These are phyloP conservation scores for Avena atlantica DNA, from an alignment of 176 grass and related monocot genomes.

Conservation along the genomic window DNA sequence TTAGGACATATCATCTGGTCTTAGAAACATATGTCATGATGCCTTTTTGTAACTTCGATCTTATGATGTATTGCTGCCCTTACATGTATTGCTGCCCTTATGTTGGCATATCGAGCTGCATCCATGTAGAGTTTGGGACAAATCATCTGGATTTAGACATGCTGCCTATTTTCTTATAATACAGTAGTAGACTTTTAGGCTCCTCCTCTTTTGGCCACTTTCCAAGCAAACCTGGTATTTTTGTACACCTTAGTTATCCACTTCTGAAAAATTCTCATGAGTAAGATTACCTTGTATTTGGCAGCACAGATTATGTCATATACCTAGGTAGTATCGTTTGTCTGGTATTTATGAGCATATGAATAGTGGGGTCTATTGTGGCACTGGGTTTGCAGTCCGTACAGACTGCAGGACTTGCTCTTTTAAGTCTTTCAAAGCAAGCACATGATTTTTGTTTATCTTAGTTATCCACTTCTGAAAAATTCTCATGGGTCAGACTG, in stretches of 20 bases:
- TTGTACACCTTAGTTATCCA: too few species aligned
- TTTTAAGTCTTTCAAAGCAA: too few species aligned
- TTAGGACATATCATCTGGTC: conserved; percentile 1
- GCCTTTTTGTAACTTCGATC: conserved; percentile 18
- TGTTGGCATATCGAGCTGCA: not conserved
- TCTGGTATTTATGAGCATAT: too few species aligned
- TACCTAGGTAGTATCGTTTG: too few species aligned
- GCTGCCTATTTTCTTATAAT: not conserved
- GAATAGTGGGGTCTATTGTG: too few species aligned
- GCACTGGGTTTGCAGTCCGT: too few species aligned
- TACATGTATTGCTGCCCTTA: not conserved
- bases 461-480: not conserved
- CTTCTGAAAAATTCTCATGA: too few species aligned
- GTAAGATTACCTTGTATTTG: too few species aligned
- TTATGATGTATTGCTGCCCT: conserved; percentile 14
- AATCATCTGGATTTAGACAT: not conserved
- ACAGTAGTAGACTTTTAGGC: not conserved
- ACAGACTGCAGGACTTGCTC: too few species aligned
- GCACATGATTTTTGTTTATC: not conserved
- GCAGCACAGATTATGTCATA: too few species aligned
- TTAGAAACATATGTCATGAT: not conserved
- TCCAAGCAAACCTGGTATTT: not conserved
- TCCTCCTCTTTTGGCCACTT: not conserved
- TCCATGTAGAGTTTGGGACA: not conserved
- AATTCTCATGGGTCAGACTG: not conserved